phyloP scores from a whole-genome alignment of 306 rosid species.

The Citrullus mucosospermus region DNA sequence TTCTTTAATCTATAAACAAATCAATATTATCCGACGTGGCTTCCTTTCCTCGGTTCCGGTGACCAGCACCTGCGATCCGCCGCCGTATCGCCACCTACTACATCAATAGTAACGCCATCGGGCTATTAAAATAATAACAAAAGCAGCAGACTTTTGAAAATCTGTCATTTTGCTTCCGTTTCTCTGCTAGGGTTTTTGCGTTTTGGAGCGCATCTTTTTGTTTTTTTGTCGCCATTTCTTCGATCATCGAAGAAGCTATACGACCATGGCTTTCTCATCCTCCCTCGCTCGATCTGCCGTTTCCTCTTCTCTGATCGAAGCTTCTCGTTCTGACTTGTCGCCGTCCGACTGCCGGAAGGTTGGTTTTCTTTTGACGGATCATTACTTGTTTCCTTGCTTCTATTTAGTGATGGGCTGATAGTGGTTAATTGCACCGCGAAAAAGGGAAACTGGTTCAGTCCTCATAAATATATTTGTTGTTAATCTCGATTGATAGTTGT shows the following conservation, averaged over 20 bases:
- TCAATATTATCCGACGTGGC: slow-evolving; percentile 1
- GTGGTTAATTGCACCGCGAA: neutral
- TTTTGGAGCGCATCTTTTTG: neutral
- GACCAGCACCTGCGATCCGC: neutral
- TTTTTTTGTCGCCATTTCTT: neutral
- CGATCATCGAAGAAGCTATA: neutral
- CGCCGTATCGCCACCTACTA: slow-evolving; percentile 1
- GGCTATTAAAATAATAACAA: neutral
- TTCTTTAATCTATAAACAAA: neutral
- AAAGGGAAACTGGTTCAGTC: neutral
- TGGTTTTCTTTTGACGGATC: slow-evolving; percentile 3
- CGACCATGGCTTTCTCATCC: slow-evolving; percentile 62
- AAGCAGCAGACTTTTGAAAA: neutral
- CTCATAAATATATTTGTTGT: neutral
- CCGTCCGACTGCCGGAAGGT: slow-evolving; percentile 3
- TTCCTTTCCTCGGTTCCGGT: neutral
- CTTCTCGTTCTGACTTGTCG: slow-evolving; percentile 25
- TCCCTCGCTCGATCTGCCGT: slow-evolving; percentile 45
- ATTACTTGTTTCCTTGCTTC: neutral
- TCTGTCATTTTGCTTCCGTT: neutral
- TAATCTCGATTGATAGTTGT: neutral
- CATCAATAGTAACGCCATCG: neutral
- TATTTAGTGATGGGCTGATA: neutral
- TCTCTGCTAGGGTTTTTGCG: neutral
- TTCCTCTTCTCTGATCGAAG: slow-evolving; percentile 26